Conservation (phyloP, 495 filamentous ascomycete genomes). For the Penicillium goetzii region DNA sequence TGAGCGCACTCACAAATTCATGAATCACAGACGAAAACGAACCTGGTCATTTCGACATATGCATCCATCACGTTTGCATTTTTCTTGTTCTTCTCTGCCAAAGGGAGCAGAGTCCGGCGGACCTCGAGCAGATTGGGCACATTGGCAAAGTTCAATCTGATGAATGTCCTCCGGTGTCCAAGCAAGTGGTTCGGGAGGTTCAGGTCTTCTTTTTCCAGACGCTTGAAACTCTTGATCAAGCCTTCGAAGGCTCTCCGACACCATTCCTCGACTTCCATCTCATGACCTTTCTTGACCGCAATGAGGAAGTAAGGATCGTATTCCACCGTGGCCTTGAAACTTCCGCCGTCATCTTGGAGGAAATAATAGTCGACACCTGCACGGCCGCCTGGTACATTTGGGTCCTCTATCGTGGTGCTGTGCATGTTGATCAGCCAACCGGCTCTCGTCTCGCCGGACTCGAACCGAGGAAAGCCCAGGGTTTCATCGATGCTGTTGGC, state of each 20-base stretch:
- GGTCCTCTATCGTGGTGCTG: slow-evolving; percentile 82
- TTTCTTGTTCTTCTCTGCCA: slow-evolving; percentile 96
- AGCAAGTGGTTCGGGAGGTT: slow-evolving; percentile 95
- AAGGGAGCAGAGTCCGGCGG: slow-evolving; percentile 78
- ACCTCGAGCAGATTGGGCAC: slow-evolving; percentile 83
- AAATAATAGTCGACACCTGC: slow-evolving; percentile 97
- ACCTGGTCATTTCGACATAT: slow-evolving; percentile 95
- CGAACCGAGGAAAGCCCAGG: slow-evolving; percentile 91
- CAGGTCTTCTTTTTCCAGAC: slow-evolving; percentile 90
- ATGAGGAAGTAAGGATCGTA: slow-evolving; percentile 97
- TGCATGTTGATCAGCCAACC: slow-evolving; percentile 98
- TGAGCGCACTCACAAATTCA: not conserved
- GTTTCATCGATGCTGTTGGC: slow-evolving; percentile 91
- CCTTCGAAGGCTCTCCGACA: slow-evolving; percentile 83
- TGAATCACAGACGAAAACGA: slow-evolving; percentile 33
- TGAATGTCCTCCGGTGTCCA: slow-evolving; percentile 83
- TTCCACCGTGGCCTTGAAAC: slow-evolving; percentile 94
- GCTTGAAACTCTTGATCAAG: slow-evolving; percentile 73
- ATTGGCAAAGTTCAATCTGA: slow-evolving; percentile 85
- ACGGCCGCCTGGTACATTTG: slow-evolving; percentile 77
- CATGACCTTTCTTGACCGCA: slow-evolving; percentile 82
- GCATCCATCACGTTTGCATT: slow-evolving; percentile 95
- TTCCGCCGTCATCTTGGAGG: slow-evolving; percentile 87
- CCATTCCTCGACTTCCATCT: slow-evolving; percentile 97
- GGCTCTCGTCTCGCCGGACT: slow-evolving; percentile 79